Conservation (phyloP, 2,329 filamentous ascomycete genomes). For the Colletotrichum magnum region DNA sequence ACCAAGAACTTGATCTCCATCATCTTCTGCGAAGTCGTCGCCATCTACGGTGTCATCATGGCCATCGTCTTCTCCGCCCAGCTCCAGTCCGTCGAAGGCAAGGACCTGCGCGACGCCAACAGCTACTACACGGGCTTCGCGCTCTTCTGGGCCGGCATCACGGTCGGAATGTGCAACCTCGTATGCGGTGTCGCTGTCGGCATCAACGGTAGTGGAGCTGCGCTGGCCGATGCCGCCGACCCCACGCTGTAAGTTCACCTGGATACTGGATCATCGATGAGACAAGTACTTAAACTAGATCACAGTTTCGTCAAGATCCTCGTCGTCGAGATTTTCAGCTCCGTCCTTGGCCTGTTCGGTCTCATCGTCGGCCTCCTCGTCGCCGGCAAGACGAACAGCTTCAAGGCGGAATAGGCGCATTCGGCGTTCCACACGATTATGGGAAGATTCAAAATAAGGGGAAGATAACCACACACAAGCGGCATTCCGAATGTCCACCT, state of each 20-base stretch:
- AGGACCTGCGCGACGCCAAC: slow-evolving; percentile 78
- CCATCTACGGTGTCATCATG: slow-evolving; percentile 99
- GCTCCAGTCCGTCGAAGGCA: slow-evolving; percentile 75
- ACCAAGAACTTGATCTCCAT: slow-evolving; percentile 99
- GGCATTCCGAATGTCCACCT: slow-evolving; percentile 28
- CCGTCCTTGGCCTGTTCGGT: slow-evolving; percentile 94
- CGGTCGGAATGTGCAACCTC: slow-evolving; percentile 95
- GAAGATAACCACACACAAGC: slow-evolving; percentile 16
- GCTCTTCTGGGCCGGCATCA: slow-evolving; percentile 95
- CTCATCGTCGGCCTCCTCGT: slow-evolving; percentile 94
- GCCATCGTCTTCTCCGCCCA: slow-evolving; percentile 97
- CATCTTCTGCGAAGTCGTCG: slow-evolving; percentile 99
- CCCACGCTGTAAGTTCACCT: slow-evolving; percentile 81
- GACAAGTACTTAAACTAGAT: neutral
- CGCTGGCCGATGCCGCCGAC: slow-evolving; percentile 95
- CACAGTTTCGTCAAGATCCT: slow-evolving; percentile 96
- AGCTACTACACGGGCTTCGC: slow-evolving; percentile 97
- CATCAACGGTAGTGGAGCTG: slow-evolving; percentile 97
- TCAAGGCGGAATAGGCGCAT: slow-evolving; percentile 59
- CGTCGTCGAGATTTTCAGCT: slow-evolving; percentile 99
- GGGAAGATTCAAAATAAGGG: slow-evolving; percentile 12
- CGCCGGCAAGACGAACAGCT: slow-evolving; percentile 85
- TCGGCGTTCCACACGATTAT: neutral
- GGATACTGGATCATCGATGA: no score
- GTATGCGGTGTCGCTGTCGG: slow-evolving; percentile 97